Conservation (phyloP, 75 land plant species). For the Chamaecyparis obtusa region DNA sequence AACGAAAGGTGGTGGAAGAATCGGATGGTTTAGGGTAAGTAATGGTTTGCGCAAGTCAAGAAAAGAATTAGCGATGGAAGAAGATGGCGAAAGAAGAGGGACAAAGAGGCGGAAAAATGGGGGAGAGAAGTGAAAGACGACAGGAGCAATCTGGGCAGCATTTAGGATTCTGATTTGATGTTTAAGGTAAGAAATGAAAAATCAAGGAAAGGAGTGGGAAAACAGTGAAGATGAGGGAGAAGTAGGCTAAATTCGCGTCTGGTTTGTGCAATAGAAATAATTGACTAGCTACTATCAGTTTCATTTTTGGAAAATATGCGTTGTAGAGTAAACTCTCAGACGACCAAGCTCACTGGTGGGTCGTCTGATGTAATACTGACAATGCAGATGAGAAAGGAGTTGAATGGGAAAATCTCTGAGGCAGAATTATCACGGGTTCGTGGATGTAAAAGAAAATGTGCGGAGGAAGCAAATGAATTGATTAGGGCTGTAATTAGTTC, state of each 20-base stretch:
- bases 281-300: background rate
- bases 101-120: background rate
- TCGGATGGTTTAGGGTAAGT: background rate
- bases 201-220: background rate
- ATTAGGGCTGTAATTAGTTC: constrained; percentile 1
- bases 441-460: background rate
- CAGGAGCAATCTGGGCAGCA: background rate
- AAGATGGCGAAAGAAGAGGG: background rate
- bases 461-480: constrained; percentile 4
- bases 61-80: background rate
- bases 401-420: background rate
- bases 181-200: background rate
- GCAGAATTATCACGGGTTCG: background rate
- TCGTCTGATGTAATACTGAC: background rate
- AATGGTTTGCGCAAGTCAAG: background rate
- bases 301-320: background rate
- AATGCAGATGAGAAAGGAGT: constrained; percentile 8
- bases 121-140: background rate
- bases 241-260: background rate
- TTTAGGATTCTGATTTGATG: background rate
- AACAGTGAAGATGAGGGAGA: background rate
- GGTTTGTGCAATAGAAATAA: background rate
- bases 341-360: background rate
- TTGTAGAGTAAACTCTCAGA: background rate
- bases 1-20: background rate